Percentiles rank a stretch among this genome's conserved stretches.
These are phyloP conservation scores for Xylaria sp. DNA, from an alignment of 2,329 filamentous ascomycete species.

Conservation along the genomic window DNA sequence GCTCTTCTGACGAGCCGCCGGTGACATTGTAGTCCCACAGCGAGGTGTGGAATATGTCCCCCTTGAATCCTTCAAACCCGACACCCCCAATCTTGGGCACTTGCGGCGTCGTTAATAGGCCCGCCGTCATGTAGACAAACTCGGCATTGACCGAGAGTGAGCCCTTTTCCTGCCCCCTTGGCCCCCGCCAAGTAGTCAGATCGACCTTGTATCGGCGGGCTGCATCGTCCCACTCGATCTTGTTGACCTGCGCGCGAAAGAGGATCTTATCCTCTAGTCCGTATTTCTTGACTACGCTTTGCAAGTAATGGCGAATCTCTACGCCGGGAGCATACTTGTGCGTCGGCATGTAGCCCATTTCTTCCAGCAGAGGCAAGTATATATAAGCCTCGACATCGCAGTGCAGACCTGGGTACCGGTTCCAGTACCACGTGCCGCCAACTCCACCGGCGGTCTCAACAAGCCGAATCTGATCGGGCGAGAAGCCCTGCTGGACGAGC, in stretches of 20 bases:
- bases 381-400: slow-evolving; percentile 70
- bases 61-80: slow-evolving; percentile 56
- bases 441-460: slow-evolving; percentile 58
- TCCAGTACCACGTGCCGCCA: slow-evolving; percentile 65
- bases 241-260: slow-evolving; percentile 59
- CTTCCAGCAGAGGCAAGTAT: slow-evolving; percentile 71
- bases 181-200: slow-evolving; percentile 47
- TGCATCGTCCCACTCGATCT: slow-evolving; percentile 60
- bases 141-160: slow-evolving; percentile 52
- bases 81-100: slow-evolving; percentile 54
- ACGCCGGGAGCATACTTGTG: slow-evolving; percentile 54
- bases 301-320: slow-evolving; percentile 59
- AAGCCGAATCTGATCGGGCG: slow-evolving; percentile 54
- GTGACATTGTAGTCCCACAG: slow-evolving; percentile 59
- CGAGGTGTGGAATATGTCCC: slow-evolving; percentile 58
- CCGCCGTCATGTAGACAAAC: slow-evolving; percentile 55
- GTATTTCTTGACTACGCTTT: slow-evolving; percentile 58
- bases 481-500: slow-evolving; percentile 52
- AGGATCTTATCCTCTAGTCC: slow-evolving; percentile 56
- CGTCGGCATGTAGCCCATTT: slow-evolving; percentile 68
- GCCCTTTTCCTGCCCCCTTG: slow-evolving; percentile 40
- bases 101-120: slow-evolving; percentile 56
- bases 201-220: slow-evolving; percentile 43
- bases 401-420: slow-evolving; percentile 60
- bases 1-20: slow-evolving; percentile 54